Percentiles rank a stretch among this genome's conserved stretches.
Evolutionary conservation across 371 early-diverging fungal species (phyloP).

Genomic region (Chytridium lagenaria): DNA sequence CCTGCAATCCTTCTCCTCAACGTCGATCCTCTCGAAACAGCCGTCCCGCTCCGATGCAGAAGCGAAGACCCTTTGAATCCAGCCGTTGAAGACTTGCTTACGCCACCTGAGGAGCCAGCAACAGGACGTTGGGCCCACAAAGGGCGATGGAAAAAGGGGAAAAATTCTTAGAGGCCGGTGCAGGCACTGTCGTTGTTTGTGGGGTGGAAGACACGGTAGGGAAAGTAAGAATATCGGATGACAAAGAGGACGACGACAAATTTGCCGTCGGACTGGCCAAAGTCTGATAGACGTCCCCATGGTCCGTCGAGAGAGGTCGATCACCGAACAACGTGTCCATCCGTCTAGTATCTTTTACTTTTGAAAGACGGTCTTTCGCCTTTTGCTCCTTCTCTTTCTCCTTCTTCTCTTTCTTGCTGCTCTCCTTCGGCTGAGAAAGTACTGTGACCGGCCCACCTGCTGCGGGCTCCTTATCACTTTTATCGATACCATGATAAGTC

Average conservation of each 20-base stretch:
- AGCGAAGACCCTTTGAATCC: constrained; percentile 11
- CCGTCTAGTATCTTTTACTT: too few species aligned
- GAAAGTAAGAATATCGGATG: not conserved
- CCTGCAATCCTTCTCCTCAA: constrained; percentile 34
- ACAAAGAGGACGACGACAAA: not conserved
- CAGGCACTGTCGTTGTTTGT: not conserved
- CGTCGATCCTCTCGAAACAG: constrained; percentile 29
- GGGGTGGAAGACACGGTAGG: not conserved
- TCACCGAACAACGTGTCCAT: too few species aligned
- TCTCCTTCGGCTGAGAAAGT: not conserved
- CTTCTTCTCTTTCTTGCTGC: not conserved
- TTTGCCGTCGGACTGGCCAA: too few species aligned
- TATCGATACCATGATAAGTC: not conserved
- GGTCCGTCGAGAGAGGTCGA: too few species aligned
- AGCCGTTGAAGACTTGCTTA: constrained; percentile 15
- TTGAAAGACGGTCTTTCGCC: not conserved
- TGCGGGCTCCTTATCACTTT: too few species aligned
- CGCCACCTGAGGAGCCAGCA: constrained; percentile 3
- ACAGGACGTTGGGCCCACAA: not conserved
- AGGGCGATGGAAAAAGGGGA: constrained; percentile 4
- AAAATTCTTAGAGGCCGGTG: not conserved
- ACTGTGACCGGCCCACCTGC: too few species aligned
- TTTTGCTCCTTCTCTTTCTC: not conserved
- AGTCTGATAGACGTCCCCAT: too few species aligned
- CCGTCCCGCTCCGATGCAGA: constrained; percentile 27